phyloP scores from a whole-genome alignment of 176 grass and related monocot species.

The Poa pratensis region DNA sequence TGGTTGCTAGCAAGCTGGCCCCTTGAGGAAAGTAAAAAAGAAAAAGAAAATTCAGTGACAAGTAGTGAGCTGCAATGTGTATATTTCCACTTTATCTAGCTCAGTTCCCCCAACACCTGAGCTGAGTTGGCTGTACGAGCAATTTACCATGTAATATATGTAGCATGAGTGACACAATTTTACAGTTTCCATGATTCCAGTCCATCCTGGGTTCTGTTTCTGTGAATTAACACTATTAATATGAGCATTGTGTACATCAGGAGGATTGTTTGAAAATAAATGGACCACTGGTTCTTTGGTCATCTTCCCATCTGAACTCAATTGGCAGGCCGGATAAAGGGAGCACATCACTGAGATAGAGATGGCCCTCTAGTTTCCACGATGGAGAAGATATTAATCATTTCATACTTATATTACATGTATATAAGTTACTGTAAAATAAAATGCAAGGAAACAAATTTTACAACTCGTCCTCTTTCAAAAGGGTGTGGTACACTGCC shows the following conservation, averaged over 20 bases:
- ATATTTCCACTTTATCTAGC: conserved; percentile 32
- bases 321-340: neutral
- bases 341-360: neutral
- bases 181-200: neutral
- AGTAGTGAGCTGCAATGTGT: conserved; percentile 25
- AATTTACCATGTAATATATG: conserved; percentile 39
- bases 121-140: neutral
- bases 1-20: conserved; percentile 7
- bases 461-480: neutral
- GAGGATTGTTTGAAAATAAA: neutral
- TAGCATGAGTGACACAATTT: conserved; percentile 33
- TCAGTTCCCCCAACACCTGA: neutral
- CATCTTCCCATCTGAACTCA: neutral
- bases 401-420: neutral
- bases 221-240: conserved; percentile 1
- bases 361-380: neutral
- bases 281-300: too few species aligned
- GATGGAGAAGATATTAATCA: neutral
- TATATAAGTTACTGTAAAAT: neutral
- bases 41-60: neutral
- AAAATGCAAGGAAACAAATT: neutral
- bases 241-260: neutral
- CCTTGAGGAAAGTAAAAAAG: neutral
- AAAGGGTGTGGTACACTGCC: neutral
- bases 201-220: neutral